These are phyloP conservation scores for Hyaloperonospora arabidopsidis DNA, from an alignment of 352 stramenopile genomes.

Conservation along the genomic window DNA sequence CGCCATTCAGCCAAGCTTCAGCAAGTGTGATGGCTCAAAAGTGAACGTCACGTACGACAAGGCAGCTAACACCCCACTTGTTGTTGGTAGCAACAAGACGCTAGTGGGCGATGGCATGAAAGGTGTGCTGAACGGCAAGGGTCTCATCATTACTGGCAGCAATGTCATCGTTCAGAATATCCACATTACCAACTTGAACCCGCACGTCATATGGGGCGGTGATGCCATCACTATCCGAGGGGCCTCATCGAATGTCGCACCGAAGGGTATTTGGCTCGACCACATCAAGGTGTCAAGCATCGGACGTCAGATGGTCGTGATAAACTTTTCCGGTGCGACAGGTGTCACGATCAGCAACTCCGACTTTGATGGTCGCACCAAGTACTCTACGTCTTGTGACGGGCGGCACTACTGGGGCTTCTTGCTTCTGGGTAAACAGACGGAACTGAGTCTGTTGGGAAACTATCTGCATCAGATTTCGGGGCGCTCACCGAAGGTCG, in stretches of 20 bases:
- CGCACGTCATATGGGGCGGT: constrained; percentile 7
- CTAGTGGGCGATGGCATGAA: constrained; percentile 22
- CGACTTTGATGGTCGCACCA: constrained; percentile 10
- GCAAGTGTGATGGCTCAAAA: constrained; percentile 5
- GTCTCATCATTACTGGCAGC: constrained; percentile 16
- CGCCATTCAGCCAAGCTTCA: constrained; percentile 18
- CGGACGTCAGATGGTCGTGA: constrained; percentile 30
- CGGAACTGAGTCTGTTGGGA: constrained; percentile 16
- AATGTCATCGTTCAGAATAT: constrained; percentile 37
- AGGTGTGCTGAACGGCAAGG: constrained; percentile 28
- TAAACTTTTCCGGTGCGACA: constrained; percentile 11
- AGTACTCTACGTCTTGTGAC: constrained; percentile 9
- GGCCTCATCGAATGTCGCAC: neutral
- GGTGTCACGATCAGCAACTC: constrained; percentile 24
- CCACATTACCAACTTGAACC: constrained; percentile 32
- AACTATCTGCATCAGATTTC: constrained; percentile 30
- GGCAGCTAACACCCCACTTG: constrained; percentile 12
- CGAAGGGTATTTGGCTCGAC: constrained; percentile 23
- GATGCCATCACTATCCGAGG: constrained; percentile 22
- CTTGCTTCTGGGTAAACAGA: constrained; percentile 14
- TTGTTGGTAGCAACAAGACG: constrained; percentile 22
- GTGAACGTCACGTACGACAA: constrained; percentile 25
- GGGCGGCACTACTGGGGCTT: constrained; percentile 38
- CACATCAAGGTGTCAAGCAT: constrained; percentile 33
- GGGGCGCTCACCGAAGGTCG: constrained; percentile 31